A percentile compares a stretch with the other conserved stretches of the same genome.
phyloP scores from a whole-genome alignment of 257 asterid species.

The Fraxinus americana region DNA sequence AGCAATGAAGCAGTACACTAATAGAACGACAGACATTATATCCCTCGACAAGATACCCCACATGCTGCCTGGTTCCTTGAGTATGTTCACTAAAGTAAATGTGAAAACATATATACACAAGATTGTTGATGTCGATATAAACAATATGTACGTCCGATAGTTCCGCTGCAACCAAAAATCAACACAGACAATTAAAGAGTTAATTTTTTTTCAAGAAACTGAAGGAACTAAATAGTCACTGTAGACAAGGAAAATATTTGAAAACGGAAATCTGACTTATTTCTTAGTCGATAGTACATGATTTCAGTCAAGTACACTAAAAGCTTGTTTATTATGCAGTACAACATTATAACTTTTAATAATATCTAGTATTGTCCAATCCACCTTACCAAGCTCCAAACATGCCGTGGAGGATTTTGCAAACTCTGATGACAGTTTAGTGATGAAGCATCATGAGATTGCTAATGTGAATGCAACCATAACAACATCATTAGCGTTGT shows the following conservation, averaged over 20 bases:
- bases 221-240: background rate
- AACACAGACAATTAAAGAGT: slow-evolving; percentile 14
- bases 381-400: background rate
- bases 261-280: background rate
- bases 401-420: background rate
- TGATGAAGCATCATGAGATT: background rate
- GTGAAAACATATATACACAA: slow-evolving; percentile 85
- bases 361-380: background rate
- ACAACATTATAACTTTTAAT: too few species aligned
- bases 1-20: slow-evolving; percentile 10
- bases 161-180: slow-evolving; percentile 67
- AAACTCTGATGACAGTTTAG: too few species aligned
- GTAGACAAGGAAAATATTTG: background rate
- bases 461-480: background rate
- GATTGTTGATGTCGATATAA: slow-evolving; percentile 67
- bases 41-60: slow-evolving; percentile 66
- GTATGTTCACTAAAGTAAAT: slow-evolving; percentile 68
- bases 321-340: too few species aligned
- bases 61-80: slow-evolving; percentile 49
- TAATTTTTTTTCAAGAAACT: slow-evolving; percentile 14
- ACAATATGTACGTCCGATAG: slow-evolving; percentile 77
- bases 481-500: background rate
- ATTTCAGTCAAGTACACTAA: too few species aligned
- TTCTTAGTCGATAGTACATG: background rate
- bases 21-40: slow-evolving; percentile 9